Percentiles rank a stretch among this genome's conserved stretches.
phyloP scores from a whole-genome alignment of 495 filamentous ascomycete genomes.

The Echria macrotheca region DNA sequence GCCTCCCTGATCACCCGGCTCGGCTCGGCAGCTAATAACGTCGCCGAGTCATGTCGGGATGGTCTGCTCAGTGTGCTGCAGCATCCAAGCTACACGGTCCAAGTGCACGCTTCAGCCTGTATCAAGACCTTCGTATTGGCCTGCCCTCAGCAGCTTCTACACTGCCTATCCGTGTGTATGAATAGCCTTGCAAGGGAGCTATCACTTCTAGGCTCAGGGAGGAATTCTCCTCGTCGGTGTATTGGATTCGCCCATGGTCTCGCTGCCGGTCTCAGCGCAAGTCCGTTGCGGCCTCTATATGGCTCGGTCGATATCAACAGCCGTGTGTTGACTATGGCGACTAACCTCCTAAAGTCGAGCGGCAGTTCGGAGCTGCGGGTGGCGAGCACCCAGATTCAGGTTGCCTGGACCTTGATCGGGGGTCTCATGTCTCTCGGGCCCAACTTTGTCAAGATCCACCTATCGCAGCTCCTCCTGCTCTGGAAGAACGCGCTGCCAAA shows the following conservation, averaged over 20 bases:
- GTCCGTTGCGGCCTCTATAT: conserved; percentile 80
- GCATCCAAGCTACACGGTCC: conserved; percentile 94
- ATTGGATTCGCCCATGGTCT: conserved; percentile 91
- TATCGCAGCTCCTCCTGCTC: conserved; percentile 88
- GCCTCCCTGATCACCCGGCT: conserved; percentile 72
- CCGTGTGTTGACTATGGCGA: conserved; percentile 83
- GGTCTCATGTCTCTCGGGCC: conserved; percentile 94
- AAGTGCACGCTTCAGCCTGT: conserved; percentile 79
- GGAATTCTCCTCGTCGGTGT: conserved; percentile 78
- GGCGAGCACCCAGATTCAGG: conserved; percentile 91
- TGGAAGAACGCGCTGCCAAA: conserved; percentile 98
- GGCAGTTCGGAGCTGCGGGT: conserved; percentile 85
- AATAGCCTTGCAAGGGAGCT: conserved; percentile 90
- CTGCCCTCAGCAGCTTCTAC: conserved; percentile 84
- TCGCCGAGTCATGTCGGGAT: conserved; percentile 79
- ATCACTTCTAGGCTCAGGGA: conserved; percentile 63
- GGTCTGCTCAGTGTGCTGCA: conserved; percentile 85
- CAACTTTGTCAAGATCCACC: conserved; percentile 98
- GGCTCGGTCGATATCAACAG: conserved; percentile 95
- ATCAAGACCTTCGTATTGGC: conserved; percentile 82
- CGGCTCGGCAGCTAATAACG: conserved; percentile 69
- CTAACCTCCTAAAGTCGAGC: conserved; percentile 86
- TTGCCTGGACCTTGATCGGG: conserved; percentile 95
- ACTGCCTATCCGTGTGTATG: conserved; percentile 91
- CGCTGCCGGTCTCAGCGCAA: conserved; percentile 85